Conservation (phyloP, 768 basidiomycete species). For the Thelephora aurantiotincta region DNA sequence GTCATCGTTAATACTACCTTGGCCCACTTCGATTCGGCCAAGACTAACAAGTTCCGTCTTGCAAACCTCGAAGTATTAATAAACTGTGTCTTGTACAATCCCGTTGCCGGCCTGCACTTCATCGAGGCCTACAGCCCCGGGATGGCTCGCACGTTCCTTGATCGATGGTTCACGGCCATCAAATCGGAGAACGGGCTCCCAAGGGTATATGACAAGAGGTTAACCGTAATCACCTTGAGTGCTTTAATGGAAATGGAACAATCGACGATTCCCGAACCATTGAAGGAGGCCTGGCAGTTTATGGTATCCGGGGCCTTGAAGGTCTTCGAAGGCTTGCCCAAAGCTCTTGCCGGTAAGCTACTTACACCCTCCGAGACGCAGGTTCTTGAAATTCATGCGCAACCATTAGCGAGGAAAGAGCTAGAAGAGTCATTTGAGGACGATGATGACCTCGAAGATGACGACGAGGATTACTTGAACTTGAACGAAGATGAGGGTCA, state of each 20-base stretch:
- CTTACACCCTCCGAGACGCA: background rate
- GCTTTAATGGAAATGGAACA: conserved; percentile 62
- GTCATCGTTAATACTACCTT: conserved; percentile 50
- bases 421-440: conserved; percentile 37
- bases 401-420: conserved; percentile 36
- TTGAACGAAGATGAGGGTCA: conserved; percentile 55
- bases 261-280: conserved; percentile 34
- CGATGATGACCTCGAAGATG: conserved; percentile 29
- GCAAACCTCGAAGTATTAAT: conserved; percentile 76
- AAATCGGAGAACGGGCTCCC: conserved; percentile 44
- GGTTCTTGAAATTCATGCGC: background rate
- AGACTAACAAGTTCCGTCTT: conserved; percentile 52
- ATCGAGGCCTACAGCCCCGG: conserved; percentile 51
- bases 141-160: conserved; percentile 64
- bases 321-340: conserved; percentile 67
- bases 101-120: conserved; percentile 57
- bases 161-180: conserved; percentile 72
- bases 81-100: conserved; percentile 75
- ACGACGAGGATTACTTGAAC: conserved; percentile 42
- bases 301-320: conserved; percentile 58
- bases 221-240: conserved; percentile 64
- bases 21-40: conserved; percentile 39
- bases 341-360: conserved; percentile 57
- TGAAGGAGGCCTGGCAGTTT: conserved; percentile 62
- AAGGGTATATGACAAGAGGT: conserved; percentile 84